A percentile compares a stretch with the other conserved stretches of the same genome.
Evolutionary conservation across 352 stramenopile genomes (phyloP).

Genomic region (Phytophthora kernoviae): DNA sequence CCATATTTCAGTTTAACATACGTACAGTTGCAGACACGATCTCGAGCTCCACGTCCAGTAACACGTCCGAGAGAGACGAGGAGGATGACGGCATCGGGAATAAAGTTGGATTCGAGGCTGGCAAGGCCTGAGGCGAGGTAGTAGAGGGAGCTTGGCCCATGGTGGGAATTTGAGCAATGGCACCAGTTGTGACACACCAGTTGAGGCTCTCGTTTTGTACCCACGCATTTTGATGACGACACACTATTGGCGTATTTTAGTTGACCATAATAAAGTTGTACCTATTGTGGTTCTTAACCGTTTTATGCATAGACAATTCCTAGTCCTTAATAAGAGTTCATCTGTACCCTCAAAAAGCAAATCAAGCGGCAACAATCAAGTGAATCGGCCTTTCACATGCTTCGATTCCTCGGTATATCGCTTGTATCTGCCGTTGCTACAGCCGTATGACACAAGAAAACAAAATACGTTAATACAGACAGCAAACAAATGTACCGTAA

Average conservation of each 20-base stretch:
- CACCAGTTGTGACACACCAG: too few species aligned
- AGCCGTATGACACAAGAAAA: too few species aligned
- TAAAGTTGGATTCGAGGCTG: background rate
- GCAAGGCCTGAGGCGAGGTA: background rate
- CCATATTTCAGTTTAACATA: background rate
- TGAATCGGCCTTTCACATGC: background rate
- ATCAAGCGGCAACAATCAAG: too few species aligned
- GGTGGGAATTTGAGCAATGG: background rate
- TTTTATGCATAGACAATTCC: too few species aligned
- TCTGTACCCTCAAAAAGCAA: too few species aligned
- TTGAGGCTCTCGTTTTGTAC: too few species aligned
- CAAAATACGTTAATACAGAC: too few species aligned
- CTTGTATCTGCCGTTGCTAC: constrained; percentile 63
- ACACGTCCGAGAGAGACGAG: background rate
- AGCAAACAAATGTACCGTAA: background rate
- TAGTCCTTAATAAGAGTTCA: too few species aligned
- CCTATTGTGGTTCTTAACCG: too few species aligned
- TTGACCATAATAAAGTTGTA: too few species aligned
- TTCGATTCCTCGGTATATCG: constrained; percentile 27
- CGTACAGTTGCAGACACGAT: constrained; percentile 37
- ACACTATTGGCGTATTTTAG: too few species aligned
- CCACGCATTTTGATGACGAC: too few species aligned
- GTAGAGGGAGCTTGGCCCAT: background rate
- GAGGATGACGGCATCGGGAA: constrained; percentile 2
- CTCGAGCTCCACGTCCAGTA: constrained; percentile 35